Evolutionary conservation across 2,329 filamentous ascomycete species (phyloP), one percentile per base, ranked within the genome.

Genomic region (Geosmithia morbida): DNA sequence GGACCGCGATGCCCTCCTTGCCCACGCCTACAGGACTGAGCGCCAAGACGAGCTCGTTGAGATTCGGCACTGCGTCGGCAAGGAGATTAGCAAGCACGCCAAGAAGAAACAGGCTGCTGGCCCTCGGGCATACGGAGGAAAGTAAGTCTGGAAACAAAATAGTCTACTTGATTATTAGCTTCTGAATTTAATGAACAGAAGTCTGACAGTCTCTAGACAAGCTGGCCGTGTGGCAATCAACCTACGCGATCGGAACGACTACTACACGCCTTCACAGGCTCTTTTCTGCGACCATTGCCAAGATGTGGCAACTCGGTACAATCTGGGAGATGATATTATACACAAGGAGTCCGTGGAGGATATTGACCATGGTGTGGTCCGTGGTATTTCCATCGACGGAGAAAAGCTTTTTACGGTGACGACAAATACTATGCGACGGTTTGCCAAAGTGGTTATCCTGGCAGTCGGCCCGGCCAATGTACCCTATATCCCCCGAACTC

Each of bases 71-170:
- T 87, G 85, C 51, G 85, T 88, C 0, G 85, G 86, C 0, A 87
- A 83, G 56, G 85, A 88, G 56, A 61, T 88, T 48, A 88, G 83
- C 66, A 90, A 90, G 64, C 83, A 90, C 60, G 74, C 77, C 49
- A 83, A 81, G 67, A 87, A 87, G 69, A 77, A 79, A 60, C 43
- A 45, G 43, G 16, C 22, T 6, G 7, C 10, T 52, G 50, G 56
- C 3, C 53, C 54, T 16, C 44, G 48, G 48, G 52, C 53, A 11
- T 64, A 59, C 14, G 67, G 69, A 47, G 65, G 65, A 58, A 70
- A 68, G 69, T 70, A 51, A 63, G 62, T 55, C 43, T 43, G 2
- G 13, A 14, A 14, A 20, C 43, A 44, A 26, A 17, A 8, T 37
- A 18, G 7, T 16, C 3, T 3, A 0, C 8, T 1, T n/a, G 14